A percentile compares a stretch with the other conserved stretches of the same genome.
Evolutionary conservation across 352 stramenopile species (phyloP).

Genomic region (Thraustochytrium striatum): DNA sequence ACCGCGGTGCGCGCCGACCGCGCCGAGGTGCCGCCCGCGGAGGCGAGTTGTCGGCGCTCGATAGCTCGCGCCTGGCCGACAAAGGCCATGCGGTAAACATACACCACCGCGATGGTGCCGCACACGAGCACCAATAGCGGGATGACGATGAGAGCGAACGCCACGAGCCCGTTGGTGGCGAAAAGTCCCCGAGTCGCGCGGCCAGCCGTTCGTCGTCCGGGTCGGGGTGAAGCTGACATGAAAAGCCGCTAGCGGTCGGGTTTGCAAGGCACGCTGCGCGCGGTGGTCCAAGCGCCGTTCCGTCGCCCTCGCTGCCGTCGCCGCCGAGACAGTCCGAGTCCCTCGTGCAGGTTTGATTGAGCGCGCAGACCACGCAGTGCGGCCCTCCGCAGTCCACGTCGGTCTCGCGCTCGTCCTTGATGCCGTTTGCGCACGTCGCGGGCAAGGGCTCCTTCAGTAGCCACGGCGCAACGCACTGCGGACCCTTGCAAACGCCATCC

Average conservation of each 20-base stretch:
- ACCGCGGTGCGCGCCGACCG: no score
- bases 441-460: not conserved
- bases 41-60: no score
- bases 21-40: no score
- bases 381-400: slow-evolving; percentile 49
- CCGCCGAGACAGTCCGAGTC: slow-evolving; percentile 1
- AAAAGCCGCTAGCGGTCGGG: not conserved
- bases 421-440: slow-evolving; percentile 1
- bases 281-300: no score
- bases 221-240: not conserved
- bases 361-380: slow-evolving; percentile 1
- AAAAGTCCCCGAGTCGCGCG: no score
- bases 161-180: no score
- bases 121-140: no score
- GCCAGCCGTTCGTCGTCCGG: not conserved
- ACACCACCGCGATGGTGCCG: no score
- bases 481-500: not conserved
- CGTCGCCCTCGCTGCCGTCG: not conserved
- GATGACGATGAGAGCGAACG: no score
- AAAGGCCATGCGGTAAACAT: no score
- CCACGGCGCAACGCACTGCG: not conserved
- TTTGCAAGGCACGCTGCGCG: not conserved
- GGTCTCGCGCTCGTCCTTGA: slow-evolving; percentile 5
- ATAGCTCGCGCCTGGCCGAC: no score
- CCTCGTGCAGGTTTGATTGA: not conserved